Evolutionary conservation across 768 basidiomycete species (phyloP), one percentile per base, ranked within the genome.

Genomic region (Mycena sanguinolenta): DNA sequence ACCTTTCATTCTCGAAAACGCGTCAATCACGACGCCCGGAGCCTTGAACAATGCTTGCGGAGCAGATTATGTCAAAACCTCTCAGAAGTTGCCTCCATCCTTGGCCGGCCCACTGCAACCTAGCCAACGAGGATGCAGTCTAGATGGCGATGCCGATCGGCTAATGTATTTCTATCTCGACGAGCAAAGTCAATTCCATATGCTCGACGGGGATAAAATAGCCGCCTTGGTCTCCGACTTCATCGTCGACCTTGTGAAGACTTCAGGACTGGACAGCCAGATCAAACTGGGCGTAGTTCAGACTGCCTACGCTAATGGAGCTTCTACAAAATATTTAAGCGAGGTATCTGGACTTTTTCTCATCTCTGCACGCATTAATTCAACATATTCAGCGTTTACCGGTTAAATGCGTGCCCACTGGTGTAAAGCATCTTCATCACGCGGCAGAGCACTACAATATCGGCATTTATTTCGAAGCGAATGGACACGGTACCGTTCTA

Each of bases 381-480:
- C 39, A 4, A 71, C 65, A n/a, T 36, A 63, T 74, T 39, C 76
- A 98, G 96, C 91, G 94, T 59, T 88, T 99, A 38, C 97, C 98
- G 44, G 96, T 99, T 27, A 92, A 91, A 76, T 99, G 98, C 78
- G 96, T 97, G 9, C 86, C 95, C 2, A 99, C 98, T 19, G 98
- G 98, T 30, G 98, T 99, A 69, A 99, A 99, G 81, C 94, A 99
- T 79, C 89, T 99, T 57, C 98, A 99, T 79, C 97, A 98, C 77
- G 98, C 97, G 19, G 98, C 98, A 14, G 95, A 97, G 75, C 89
- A 91, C 75, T 99, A 92, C 81, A 89, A 95, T 77, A 88, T 99
- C 64, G 98, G 98, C n/a, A 95, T 99, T 53, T 99, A 99, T 82
- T 99, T 99, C 76, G 98, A 99, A 80, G 98, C 98, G 38, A 99